phyloP scores from a whole-genome alignment of 257 asterid genomes.

The Fraxinus cuspidata region DNA sequence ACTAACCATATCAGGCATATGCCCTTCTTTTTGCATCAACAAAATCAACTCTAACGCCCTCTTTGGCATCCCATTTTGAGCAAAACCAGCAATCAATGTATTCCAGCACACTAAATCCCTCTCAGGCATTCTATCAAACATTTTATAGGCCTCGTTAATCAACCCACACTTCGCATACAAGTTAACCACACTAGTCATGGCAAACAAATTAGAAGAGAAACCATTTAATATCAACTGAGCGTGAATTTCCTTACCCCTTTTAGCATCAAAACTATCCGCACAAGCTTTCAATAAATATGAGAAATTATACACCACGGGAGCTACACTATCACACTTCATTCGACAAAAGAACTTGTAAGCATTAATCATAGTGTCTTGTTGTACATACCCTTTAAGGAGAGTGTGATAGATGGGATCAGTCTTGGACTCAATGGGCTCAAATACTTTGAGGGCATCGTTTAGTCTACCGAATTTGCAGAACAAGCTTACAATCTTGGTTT shows the following conservation, averaged over 20 bases:
- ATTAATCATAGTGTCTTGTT: conserved; percentile 38
- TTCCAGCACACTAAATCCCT: conserved; percentile 91
- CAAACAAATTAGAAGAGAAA: conserved; percentile 49
- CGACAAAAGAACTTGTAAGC: conserved; percentile 59
- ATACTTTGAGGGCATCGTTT: conserved; percentile 66
- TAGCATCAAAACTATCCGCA: conserved; percentile 52
- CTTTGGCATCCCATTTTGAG: conserved; percentile 71
- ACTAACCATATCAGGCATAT: conserved; percentile 64
- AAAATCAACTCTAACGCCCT: conserved; percentile 57
- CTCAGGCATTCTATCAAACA: conserved; percentile 86
- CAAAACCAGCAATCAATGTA: conserved; percentile 66
- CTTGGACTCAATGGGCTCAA: conserved; percentile 62
- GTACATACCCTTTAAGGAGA: conserved; percentile 67
- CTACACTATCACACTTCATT: conserved; percentile 59
- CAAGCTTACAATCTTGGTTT: conserved; percentile 77
- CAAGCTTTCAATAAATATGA: conserved; percentile 67
- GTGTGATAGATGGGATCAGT: conserved; percentile 73
- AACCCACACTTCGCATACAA: conserved; percentile 71
- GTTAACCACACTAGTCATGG: conserved; percentile 65
- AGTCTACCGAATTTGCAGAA: conserved; percentile 77
- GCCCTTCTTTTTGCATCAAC: conserved; percentile 61
- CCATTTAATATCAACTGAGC: conserved; percentile 71
- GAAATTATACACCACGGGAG: conserved; percentile 63
- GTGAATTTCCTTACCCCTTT: conserved; percentile 72
- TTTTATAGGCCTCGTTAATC: conserved; percentile 63